Base-by-base conservation (phyloP, 2,329 filamentous ascomycete genomes). In the Epicoccum nigrum region DNA sequence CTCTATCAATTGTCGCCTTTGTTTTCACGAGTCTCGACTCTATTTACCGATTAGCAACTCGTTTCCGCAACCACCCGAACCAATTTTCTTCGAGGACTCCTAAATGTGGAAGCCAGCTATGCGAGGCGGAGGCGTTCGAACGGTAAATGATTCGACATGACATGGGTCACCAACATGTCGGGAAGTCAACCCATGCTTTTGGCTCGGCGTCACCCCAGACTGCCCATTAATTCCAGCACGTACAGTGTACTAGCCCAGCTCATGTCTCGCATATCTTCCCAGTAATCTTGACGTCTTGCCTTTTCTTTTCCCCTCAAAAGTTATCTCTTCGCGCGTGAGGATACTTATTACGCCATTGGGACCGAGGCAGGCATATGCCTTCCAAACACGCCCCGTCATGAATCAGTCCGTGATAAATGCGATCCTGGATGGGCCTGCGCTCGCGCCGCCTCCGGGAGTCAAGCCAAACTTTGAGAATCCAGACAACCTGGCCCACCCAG, bases 401-500 rank as follows among this genome's bases (percentile, higher is more conserved):
- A 40, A 46, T 7, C 31, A 15, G 20, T 31, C 42, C 15, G 15
- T 12, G 2, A 41, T 46, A 15, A 37, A 42, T 15, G 42, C 37
- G 4, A 37, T 59, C 1, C 19, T 60, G 25, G 27, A 54, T 17
- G 28, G 15, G 6, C 55, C 55, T 25, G 57, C 55, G 0, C 35
- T 55, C 5, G 20, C 31, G 15, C 55, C 57, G 19, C 57, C 57
- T 20, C 21, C 25, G 5, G 52, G 55, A 11, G 43, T 56, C 13
- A 35, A 34, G 28, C 28, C 57, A 2, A 54, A 60, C 8, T 54
- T 56, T 17, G 35, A 48, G 4, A 21, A 58, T 16, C 57, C 57
- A 11, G 9, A 28, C 1, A 54, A 46, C 19, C 17, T 58, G 28
- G 37, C 34, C 11, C 28, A 44, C 4, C 49, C 50, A 8, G 50